Evolutionary conservation across 2,329 filamentous ascomycete species (phyloP).

Genomic region (Magnaporthiopsis rhizophila): DNA sequence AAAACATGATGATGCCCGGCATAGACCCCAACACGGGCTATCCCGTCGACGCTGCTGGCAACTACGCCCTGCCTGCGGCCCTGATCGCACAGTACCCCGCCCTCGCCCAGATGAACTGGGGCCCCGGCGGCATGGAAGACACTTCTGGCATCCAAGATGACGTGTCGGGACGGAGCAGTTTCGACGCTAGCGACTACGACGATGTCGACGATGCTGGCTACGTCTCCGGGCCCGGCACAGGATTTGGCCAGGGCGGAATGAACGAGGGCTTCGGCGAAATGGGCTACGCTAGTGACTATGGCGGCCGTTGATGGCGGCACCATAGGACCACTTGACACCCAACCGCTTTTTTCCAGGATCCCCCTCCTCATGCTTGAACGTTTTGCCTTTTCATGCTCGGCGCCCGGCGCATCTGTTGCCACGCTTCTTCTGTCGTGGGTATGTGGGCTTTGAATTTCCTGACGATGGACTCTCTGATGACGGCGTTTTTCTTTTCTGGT

Average conservation of each 20-base stretch:
- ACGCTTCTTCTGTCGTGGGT: background rate
- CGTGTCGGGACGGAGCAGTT: conserved; percentile 70
- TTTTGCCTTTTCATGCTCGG: conserved; percentile 1
- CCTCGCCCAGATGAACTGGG: conserved; percentile 83
- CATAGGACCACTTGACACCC: background rate
- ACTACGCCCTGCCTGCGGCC: conserved; percentile 73
- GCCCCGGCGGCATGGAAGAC: conserved; percentile 52
- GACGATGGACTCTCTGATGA: background rate
- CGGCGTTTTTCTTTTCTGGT: background rate
- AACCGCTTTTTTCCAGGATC: background rate
- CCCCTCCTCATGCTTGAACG: conserved; percentile 3
- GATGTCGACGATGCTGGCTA: conserved; percentile 66
- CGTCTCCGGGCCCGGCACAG: conserved; percentile 53
- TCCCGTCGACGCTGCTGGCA: conserved; percentile 46
- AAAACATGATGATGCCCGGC: conserved; percentile 42
- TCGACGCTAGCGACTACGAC: conserved; percentile 73
- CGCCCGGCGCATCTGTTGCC: background rate
- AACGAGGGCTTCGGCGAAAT: conserved; percentile 46
- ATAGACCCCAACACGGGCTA: conserved; percentile 53
- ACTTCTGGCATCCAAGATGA: conserved; percentile 69
- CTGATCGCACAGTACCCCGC: conserved; percentile 88
- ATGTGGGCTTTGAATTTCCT: background rate
- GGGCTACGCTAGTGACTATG: conserved; percentile 46
- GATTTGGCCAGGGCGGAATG: conserved; percentile 49
- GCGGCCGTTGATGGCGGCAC: conserved; percentile 26